phyloP scores from a whole-genome alignment of 805 yeast species.

The Candida manassasensis region DNA sequence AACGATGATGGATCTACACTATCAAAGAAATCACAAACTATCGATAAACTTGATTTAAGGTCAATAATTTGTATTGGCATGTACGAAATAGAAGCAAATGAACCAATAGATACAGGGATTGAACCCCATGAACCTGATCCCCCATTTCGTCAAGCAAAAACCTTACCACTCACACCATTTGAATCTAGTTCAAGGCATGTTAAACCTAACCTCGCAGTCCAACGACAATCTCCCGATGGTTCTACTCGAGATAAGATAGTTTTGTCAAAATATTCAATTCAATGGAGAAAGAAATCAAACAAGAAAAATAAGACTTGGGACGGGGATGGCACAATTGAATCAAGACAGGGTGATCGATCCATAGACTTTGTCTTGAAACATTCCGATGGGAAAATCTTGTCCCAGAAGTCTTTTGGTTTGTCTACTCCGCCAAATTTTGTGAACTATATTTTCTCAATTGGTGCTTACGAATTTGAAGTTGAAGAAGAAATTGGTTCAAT shows the following conservation, averaged over 20 bases:
- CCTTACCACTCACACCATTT: too few relatives aligned
- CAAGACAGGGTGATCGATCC: slow-evolving; percentile 14
- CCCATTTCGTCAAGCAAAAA: too few relatives aligned
- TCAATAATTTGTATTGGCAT: slow-evolving; percentile 45
- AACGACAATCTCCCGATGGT: too few relatives aligned
- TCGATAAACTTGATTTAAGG: slow-evolving; percentile 6
- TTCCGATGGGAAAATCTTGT: slow-evolving; percentile 15
- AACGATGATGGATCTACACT: slow-evolving; percentile 17
- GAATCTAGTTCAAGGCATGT: too few relatives aligned
- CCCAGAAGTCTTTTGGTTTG: slow-evolving; percentile 14
- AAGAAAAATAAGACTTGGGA: slow-evolving; percentile 94
- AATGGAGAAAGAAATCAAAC: slow-evolving; percentile 66
- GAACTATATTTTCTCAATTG: slow-evolving; percentile 39
- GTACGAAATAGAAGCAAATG: slow-evolving; percentile 53
- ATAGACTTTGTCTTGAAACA: slow-evolving; percentile 24
- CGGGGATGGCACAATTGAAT: slow-evolving; percentile 68
- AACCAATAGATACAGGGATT: slow-evolving; percentile 1
- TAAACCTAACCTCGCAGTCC: too few relatives aligned
- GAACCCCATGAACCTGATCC: too few relatives aligned
- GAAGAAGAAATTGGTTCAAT: not conserved
- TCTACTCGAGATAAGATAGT: too few relatives aligned
- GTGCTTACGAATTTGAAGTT: slow-evolving; percentile 55
- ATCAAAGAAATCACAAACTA: slow-evolving; percentile 15
- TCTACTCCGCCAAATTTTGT: slow-evolving; percentile 5
- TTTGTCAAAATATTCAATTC: slow-evolving; percentile 27